These are phyloP conservation scores for Malassezia dermatis DNA, from an alignment of 1,284 basidiomycete genomes.

Conservation along the genomic window DNA sequence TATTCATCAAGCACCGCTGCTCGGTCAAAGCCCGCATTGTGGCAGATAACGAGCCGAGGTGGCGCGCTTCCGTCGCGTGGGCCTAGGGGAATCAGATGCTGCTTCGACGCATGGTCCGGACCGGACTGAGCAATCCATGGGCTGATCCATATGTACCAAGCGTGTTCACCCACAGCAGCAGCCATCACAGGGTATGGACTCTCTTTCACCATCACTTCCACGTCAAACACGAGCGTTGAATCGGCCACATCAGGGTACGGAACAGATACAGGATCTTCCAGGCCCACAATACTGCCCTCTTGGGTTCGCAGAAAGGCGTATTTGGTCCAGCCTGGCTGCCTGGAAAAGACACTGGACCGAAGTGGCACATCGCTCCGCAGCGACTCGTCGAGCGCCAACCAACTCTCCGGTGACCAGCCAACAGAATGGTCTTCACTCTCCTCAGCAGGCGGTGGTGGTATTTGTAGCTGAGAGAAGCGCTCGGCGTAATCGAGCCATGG, in stretches of 20 bases:
- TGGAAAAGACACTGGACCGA: slow-evolving; percentile 61
- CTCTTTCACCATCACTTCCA: slow-evolving; percentile 79
- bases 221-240: slow-evolving; percentile 74
- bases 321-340: slow-evolving; percentile 77
- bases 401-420: slow-evolving; percentile 24
- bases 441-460: slow-evolving; percentile 57
- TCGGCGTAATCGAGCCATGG: slow-evolving; percentile 72
- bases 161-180: slow-evolving; percentile 67
- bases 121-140: slow-evolving; percentile 75
- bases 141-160: slow-evolving; percentile 94
- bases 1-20: slow-evolving; percentile 79
- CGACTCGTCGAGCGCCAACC: slow-evolving; percentile 31
- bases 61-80: slow-evolving; percentile 20
- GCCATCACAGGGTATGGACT: slow-evolving; percentile 80
- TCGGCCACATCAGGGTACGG: slow-evolving; percentile 53
- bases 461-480: slow-evolving; percentile 54
- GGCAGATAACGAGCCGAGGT: slow-evolving; percentile 72
- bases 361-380: slow-evolving; percentile 24
- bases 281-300: slow-evolving; percentile 22
- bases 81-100: slow-evolving; percentile 67
- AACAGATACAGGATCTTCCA: slow-evolving; percentile 40
- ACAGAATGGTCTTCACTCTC: slow-evolving; percentile 11
- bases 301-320: slow-evolving; percentile 55
- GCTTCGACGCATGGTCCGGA: slow-evolving; percentile 50
- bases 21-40: slow-evolving; percentile 91